Evolutionary conservation across 768 basidiomycete species (phyloP), one percentile per base, ranked within the genome.

Genomic region (Psilocybe cyanescens): DNA sequence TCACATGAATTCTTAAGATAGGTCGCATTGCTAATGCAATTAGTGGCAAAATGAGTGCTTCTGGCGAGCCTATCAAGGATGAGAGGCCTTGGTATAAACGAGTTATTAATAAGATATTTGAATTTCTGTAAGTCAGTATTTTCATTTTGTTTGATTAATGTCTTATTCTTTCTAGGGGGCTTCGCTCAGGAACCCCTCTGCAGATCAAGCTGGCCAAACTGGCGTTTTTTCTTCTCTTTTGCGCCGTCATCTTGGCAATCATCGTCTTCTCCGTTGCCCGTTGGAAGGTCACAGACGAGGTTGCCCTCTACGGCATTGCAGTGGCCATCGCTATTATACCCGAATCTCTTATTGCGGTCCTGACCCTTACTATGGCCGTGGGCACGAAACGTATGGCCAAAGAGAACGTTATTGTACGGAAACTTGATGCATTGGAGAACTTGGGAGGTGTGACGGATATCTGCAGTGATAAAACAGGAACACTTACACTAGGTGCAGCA

Each of bases 391-490:
- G 81, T 55, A 84, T 88, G 70, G 85, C 84, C 2, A 77, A 72
- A 47, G 76, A 86, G 67, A 80, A 87, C 62, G 87, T 87, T 35
- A 81, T 89, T 58, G 85, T 88, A 14, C 79, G 86, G 35, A 81
- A 84, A 56, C 79, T 89, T 62, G 86, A 88, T 64, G 86, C 87
- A 12, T 77, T 89, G 62, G 86, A 89, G 68, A 85, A 82, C 53
- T 69, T 89, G 44, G 84, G 86, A 9, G 84, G 81, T 8, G 85
- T 89, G 7, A 77, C 75, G 3, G 75, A 79, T 66, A 75, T 80
- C 41, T 88, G 87, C 69, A 86, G 84, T 24, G 87, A 89, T 71
- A 88, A 88, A 71, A 89, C 87, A 0, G 87, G 87, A 28, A 89
- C 87, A 14, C 69, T 85, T 31, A 85, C 84, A 2, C 71, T 78